These are phyloP conservation scores for Canariomyces notabilis DNA, from an alignment of 2,329 filamentous ascomycete genomes.

Conservation along the genomic window DNA sequence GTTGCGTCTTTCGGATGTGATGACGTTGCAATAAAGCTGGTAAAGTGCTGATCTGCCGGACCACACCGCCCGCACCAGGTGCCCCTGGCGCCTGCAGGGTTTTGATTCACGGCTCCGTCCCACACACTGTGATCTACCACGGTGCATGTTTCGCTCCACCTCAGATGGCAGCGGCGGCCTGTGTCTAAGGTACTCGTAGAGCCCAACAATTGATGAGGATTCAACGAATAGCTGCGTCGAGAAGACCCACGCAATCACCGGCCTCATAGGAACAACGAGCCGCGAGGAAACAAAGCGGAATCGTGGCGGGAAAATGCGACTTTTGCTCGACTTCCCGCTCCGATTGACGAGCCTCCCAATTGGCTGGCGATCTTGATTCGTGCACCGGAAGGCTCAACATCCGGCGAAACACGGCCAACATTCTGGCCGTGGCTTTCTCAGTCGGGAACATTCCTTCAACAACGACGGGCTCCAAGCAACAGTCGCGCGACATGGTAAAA, in stretches of 20 bases:
- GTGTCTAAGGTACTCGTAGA: neutral
- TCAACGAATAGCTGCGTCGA: too few relatives aligned
- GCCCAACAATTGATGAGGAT: neutral
- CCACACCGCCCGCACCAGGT: too few relatives aligned
- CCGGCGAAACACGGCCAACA: conserved; percentile 14
- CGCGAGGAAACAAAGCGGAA: conserved; percentile 14
- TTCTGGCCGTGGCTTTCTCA: neutral
- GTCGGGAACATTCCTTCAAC: neutral
- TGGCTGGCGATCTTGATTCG: conserved; percentile 13
- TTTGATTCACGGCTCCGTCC: too few relatives aligned
- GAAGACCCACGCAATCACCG: too few relatives aligned
- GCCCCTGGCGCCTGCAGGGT: too few relatives aligned
- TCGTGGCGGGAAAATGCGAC: neutral
- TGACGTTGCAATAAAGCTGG: too few relatives aligned
- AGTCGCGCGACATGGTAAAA: neutral
- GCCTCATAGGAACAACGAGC: neutral
- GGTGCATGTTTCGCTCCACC: too few relatives aligned
- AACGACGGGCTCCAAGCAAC: neutral
- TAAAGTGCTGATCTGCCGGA: too few relatives aligned
- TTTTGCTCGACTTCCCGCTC: neutral
- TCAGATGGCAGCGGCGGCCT: too few relatives aligned
- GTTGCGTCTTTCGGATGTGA: too few relatives aligned
- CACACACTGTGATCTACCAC: too few relatives aligned
- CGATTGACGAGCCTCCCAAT: neutral
- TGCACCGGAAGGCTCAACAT: conserved; percentile 20